Evolutionary conservation across 1,284 basidiomycete genomes (phyloP).

Genomic region (Butyriboletus appendiculatus): DNA sequence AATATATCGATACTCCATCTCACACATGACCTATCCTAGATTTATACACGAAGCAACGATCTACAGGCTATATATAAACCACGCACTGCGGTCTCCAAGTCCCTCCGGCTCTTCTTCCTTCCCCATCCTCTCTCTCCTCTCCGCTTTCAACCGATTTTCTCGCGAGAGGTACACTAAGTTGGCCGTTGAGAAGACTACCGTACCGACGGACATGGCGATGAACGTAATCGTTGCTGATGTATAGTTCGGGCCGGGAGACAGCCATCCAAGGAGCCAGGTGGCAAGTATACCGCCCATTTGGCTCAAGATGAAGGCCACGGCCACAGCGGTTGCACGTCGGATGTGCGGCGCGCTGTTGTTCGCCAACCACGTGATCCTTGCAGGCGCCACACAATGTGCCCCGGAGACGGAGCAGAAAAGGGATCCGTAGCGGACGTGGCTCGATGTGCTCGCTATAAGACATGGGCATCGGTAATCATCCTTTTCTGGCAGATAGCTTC

Average conservation of each 20-base stretch:
- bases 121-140: constrained; percentile 10
- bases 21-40: too few relatives aligned
- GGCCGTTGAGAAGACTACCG: constrained; percentile 31
- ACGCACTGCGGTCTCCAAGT: constrained; percentile 34
- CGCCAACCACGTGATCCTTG: constrained; percentile 51
- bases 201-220: constrained; percentile 37
- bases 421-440: constrained; percentile 47
- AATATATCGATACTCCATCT: too few relatives aligned
- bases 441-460: constrained; percentile 27
- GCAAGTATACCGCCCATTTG: constrained; percentile 58
- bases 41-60: too few relatives aligned
- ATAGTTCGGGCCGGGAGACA: constrained; percentile 46
- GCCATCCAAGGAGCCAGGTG: constrained; percentile 51
- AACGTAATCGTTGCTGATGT: constrained; percentile 42
- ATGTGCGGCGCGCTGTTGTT: constrained; percentile 61
- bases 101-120: constrained; percentile 23
- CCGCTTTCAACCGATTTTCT: constrained; percentile 26
- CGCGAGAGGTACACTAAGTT: constrained; percentile 32
- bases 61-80: constrained; percentile 10
- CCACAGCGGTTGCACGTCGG: constrained; percentile 55
- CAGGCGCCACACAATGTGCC: constrained; percentile 43
- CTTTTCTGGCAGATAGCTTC: not conserved
- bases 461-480: not conserved
- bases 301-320: constrained; percentile 50
- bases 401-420: constrained; percentile 54